Percentiles rank a stretch among this genome's conserved stretches.
phyloP scores from a whole-genome alignment of 2,329 filamentous ascomycete genomes.

The Calonectria multiphialidica region DNA sequence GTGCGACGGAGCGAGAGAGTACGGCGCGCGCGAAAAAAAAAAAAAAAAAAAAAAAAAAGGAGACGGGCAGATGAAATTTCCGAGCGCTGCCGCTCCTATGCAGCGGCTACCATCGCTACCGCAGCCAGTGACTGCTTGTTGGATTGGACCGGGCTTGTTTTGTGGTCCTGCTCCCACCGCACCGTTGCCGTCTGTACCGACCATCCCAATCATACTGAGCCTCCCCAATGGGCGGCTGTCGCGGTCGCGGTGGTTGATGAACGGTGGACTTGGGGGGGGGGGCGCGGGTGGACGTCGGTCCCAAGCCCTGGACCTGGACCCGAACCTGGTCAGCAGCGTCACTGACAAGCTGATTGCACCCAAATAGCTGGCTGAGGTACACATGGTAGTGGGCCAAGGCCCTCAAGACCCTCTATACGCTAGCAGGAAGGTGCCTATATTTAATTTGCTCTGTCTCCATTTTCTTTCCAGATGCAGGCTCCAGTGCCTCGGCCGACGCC shows the following conservation, averaged over 20 bases:
- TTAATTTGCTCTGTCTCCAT: slow-evolving; percentile 41
- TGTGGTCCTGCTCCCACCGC: slow-evolving; percentile 20
- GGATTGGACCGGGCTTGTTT: slow-evolving; percentile 16
- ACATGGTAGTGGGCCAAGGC: slow-evolving; percentile 13
- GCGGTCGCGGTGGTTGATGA: slow-evolving; percentile 26
- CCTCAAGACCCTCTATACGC: slow-evolving; percentile 12
- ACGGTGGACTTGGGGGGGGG: not conserved
- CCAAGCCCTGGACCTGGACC: slow-evolving; percentile 12
- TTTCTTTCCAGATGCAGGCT: slow-evolving; percentile 20
- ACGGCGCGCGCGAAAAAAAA: not conserved
- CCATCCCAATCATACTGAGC: slow-evolving; percentile 32
- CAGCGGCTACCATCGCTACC: slow-evolving; percentile 5
- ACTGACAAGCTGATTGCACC: not conserved
- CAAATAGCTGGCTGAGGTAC: not conserved
- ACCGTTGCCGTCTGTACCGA: slow-evolving; percentile 37
- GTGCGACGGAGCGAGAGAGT: not conserved
- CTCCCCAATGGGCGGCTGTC: slow-evolving; percentile 27
- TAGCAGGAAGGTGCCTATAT: slow-evolving; percentile 33
- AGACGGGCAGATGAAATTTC: slow-evolving; percentile 15
- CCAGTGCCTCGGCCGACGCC: slow-evolving; percentile 21
- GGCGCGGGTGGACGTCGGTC: not conserved
- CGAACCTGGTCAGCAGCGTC: slow-evolving; percentile 22
- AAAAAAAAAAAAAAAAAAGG: not conserved
- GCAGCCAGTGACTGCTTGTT: slow-evolving; percentile 12
- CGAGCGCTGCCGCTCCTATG: slow-evolving; percentile 12